Evolutionary conservation across 192 early-diverging fungal species (phyloP).

Genomic region (Podila epigama): DNA sequence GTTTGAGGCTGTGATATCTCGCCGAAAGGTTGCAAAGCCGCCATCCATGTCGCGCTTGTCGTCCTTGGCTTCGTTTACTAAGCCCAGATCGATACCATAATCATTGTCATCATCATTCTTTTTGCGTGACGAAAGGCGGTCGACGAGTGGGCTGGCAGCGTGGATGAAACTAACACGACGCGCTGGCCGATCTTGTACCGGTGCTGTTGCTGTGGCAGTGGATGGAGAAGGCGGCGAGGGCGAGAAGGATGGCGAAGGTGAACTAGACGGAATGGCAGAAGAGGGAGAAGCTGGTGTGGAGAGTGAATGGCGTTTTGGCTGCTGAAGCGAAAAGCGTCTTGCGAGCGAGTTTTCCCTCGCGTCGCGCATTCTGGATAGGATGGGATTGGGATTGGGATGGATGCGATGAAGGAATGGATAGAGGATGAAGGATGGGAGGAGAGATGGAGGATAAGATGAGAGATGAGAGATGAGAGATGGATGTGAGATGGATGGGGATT

Average conservation of each 20-base stretch:
- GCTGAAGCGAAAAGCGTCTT: constrained; percentile 23
- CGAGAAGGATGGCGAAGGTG: neutral
- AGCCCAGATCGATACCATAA: neutral
- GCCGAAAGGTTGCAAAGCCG: constrained; percentile 12
- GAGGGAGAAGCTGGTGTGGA: neutral
- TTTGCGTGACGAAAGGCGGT: constrained; percentile 8
- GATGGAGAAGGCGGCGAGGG: neutral
- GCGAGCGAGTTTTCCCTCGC: constrained; percentile 30
- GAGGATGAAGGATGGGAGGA: neutral
- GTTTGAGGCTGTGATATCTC: constrained; percentile 17
- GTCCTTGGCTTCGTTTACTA: too few relatives aligned
- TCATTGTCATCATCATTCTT: constrained; percentile 18
- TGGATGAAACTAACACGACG: constrained; percentile 3
- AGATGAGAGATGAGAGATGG: neutral
- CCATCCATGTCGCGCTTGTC: too few relatives aligned
- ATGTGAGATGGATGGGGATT: neutral
- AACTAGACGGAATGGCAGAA: neutral
- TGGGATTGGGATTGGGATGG: neutral
- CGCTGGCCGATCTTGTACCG: constrained; percentile 14
- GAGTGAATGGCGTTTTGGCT: constrained; percentile 9
- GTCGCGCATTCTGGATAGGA: constrained; percentile 13
- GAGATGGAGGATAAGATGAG: neutral
- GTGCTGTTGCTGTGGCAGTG: constrained; percentile 7
- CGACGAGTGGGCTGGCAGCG: constrained; percentile 2
- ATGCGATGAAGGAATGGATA: neutral